Evolutionary conservation across 2,329 filamentous ascomycete species (phyloP), one percentile per base, ranked within the genome.

Genomic region (Monosporascus sp.): DNA sequence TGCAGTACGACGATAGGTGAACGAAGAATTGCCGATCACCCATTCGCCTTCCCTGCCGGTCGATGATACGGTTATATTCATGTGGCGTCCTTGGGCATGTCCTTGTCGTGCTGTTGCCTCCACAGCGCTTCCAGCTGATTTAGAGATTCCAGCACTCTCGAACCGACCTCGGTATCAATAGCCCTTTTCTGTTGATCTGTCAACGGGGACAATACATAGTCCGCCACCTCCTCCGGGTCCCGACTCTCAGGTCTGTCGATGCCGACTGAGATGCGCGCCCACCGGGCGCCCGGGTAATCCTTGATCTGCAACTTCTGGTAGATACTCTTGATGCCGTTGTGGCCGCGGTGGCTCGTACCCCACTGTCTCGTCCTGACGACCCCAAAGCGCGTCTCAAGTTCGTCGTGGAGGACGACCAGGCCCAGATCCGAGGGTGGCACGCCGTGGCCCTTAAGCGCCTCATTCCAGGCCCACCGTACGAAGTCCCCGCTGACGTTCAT

Each of bases 401-500:
- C 93, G 68, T 97, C 93, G 68, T 97, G 91, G 20, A 97, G 75
- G 14, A 97, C 74, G 0, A 97, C 83, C 17, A 99, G 70, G 20
- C 73, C 74, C 16, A 74, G 66, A 35, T 73, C 59, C 16, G 62
- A 50, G 14, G 65, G 3, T 60, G 61, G 60, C 11, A 35, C 31
- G 31, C 31, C 11, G 31, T 57, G 65, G 60, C 74, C 59, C 58
- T 62, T 72, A 55, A 84, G 60, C 53, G 80, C 77, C n/a, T 81
- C 74, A 41, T 77, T 78, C 77, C 87, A 91, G 2, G 86, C 84
- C 3, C 76, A 76, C 3, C 81, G 74, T 0, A 96, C 80, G 55
- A 86, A 88, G 0, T 79, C 76, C 0, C 94, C 94, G 2, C 85
- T 89, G 5, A 87, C 74, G 68, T 97, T 99, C 94, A 99, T 97